Base-by-base conservation (phyloP, 306 rosid genomes). In the Acacia acuminata region DNA sequence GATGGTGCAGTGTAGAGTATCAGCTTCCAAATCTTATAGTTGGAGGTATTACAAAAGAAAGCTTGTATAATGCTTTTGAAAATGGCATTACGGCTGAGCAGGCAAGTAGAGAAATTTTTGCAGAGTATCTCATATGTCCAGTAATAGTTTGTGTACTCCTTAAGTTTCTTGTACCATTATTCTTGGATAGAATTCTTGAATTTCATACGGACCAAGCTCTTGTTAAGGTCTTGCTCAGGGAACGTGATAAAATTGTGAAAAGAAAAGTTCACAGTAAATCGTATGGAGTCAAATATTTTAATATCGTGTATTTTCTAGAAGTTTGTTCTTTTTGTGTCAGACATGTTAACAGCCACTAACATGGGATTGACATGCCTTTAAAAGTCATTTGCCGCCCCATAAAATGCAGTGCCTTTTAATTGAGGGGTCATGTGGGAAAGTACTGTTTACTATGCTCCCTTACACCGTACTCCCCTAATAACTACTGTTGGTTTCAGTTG, bases 21-120 rank as follows among this genome's bases (percentile, higher is more conserved):
- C 96, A 91, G 76, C 98, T 96, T 88, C 99, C 99, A 79, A 96
- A 96, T 84, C 98, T 96, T 82, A 96, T 94, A 53, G 99, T 96
- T 82, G 97, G 89, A 78, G 98, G 98, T 77, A 96, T 96, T 73
- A 94, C 98, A 77, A 92, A 96, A 86, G 99, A 96, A 89, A 96
- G 98, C 90, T 83, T 92, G 89, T 94, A 94, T 85, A 86, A 85
- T 66, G 99, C 99, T 88, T 96, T 94, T 84, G 93, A 96, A 67
- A 94, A 96, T 86, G 97, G 96, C 75, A 96, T 96, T 77, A 89
- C 94, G 20, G 88, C 94, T 36, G 94, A 92, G 0, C 99, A 92
- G 94, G 99, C 85, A 79, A 80, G 85, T 84, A 76, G 50, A 45
- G 24, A 63, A 58, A 76, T 47, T 47, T 42, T 50, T 38, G 42